These are phyloP conservation scores for Tuber calosporum DNA, from an alignment of 495 filamentous ascomycete species.

Conservation along the genomic window DNA sequence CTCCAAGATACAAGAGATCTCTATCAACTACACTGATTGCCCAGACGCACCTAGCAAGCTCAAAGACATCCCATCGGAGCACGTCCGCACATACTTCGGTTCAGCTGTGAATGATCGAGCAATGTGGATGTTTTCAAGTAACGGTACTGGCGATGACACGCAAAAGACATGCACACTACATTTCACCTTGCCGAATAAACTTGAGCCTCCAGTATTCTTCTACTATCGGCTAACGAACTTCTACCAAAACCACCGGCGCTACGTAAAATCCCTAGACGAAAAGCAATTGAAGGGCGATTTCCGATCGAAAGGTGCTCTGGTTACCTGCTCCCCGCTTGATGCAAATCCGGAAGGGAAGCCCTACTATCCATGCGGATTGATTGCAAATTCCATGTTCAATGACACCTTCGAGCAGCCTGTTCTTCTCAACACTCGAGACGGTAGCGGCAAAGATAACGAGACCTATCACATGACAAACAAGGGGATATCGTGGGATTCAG, in stretches of 20 bases:
- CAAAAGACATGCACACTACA: conserved; percentile 54
- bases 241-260: conserved; percentile 96
- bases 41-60: conserved; percentile 44
- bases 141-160: not conserved
- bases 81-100: conserved; percentile 61
- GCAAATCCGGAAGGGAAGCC: conserved; percentile 52
- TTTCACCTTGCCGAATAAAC: conserved; percentile 68
- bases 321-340: conserved; percentile 66
- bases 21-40: conserved; percentile 82
- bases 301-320: conserved; percentile 53
- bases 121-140: conserved; percentile 1
- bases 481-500: conserved; percentile 76
- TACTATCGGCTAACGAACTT: conserved; percentile 95
- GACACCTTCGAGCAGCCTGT: conserved; percentile 66
- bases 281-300: conserved; percentile 74
- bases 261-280: conserved; percentile 76
- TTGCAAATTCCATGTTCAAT: conserved; percentile 94
- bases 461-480: conserved; percentile 64
- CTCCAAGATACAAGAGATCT: conserved; percentile 72
- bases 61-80: conserved; percentile 48
- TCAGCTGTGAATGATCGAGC: conserved; percentile 24
- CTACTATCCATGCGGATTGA: conserved; percentile 89
- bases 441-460: conserved; percentile 40
- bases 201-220: conserved; percentile 71
- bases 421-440: conserved; percentile 45